phyloP scores from a whole-genome alignment of 495 filamentous ascomycete species.

The Schizothecium vesticola region DNA sequence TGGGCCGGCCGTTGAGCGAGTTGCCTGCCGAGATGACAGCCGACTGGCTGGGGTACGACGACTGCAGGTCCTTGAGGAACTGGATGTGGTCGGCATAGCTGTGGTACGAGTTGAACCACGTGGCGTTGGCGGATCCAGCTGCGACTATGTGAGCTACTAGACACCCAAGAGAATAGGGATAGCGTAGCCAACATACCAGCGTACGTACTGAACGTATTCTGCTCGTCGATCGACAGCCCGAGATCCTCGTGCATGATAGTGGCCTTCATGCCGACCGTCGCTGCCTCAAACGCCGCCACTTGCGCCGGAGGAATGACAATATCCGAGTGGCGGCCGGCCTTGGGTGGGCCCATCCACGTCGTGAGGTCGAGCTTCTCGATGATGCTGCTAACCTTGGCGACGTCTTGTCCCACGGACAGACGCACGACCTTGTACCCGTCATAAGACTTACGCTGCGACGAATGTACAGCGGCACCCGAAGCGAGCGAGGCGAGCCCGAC shows the following conservation, averaged over 20 bases:
- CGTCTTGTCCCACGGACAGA: constrained; percentile 21
- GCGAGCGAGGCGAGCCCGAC: constrained; percentile 10
- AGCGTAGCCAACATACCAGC: constrained; percentile 14
- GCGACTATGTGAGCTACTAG: neutral
- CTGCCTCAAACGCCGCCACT: constrained; percentile 19
- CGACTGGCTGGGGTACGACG: constrained; percentile 41
- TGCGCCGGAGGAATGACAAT: constrained; percentile 27
- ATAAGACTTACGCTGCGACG: constrained; percentile 15
- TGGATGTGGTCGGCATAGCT: constrained; percentile 48
- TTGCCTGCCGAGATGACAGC: constrained; percentile 48
- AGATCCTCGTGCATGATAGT: constrained; percentile 30
- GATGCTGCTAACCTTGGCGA: constrained; percentile 19
- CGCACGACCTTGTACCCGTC: constrained; percentile 30
- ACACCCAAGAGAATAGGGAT: no score
- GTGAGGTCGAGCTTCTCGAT: constrained; percentile 22
- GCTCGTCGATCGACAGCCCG: constrained; percentile 23
- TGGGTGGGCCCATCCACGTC: constrained; percentile 29
- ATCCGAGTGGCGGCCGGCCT: constrained; percentile 20
- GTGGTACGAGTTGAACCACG: constrained; percentile 55
- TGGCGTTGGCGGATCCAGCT: constrained; percentile 19
- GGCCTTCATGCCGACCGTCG: constrained; percentile 16
- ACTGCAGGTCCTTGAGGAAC: constrained; percentile 45
- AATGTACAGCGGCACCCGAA: constrained; percentile 7
- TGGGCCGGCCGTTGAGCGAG: constrained; percentile 47
- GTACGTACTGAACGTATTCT: constrained; percentile 21